These are phyloP conservation scores for Boletus pseudopeckii DNA, from an alignment of 768 basidiomycete species.

Conservation along the genomic window DNA sequence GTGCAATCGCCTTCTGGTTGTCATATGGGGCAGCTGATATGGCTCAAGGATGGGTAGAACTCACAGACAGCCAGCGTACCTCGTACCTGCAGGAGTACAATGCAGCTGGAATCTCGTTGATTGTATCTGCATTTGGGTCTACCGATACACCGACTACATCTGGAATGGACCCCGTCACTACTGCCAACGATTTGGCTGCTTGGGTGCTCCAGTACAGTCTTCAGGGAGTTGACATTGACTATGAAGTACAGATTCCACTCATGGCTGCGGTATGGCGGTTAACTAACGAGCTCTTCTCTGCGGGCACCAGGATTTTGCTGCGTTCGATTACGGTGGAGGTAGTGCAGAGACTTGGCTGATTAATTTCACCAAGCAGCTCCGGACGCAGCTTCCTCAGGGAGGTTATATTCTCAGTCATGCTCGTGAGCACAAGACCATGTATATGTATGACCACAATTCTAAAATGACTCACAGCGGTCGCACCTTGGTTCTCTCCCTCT, in stretches of 20 bases:
- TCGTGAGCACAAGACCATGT: conserved; percentile 21
- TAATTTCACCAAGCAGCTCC: conserved; percentile 31
- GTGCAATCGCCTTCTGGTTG: conserved; percentile 41
- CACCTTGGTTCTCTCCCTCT: conserved; percentile 40
- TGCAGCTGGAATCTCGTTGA: conserved; percentile 53
- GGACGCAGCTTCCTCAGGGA: conserved; percentile 30
- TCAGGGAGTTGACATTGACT: conserved; percentile 54
- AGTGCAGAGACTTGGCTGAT: conserved; percentile 46
- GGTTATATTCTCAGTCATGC: conserved; percentile 35
- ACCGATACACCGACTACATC: conserved; percentile 37
- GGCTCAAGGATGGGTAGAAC: conserved; percentile 41
- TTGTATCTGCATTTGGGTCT: conserved; percentile 53
- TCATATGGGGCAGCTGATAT: conserved; percentile 41
- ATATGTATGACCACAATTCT: too few relatives aligned
- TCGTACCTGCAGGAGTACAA: conserved; percentile 46
- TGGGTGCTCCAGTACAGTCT: conserved; percentile 45
- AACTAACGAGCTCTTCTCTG: neutral
- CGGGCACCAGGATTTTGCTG: conserved; percentile 51
- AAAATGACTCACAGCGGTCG: conserved; percentile 33
- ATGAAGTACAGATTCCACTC: conserved; percentile 31
- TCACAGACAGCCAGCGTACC: conserved; percentile 37
- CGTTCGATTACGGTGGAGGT: conserved; percentile 38
- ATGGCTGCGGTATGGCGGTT: neutral
- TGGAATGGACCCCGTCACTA: conserved; percentile 34
- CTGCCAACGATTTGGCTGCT: conserved; percentile 41